Conservation (phyloP, 805 yeast genomes). For the Metschnikowia continentalis region DNA sequence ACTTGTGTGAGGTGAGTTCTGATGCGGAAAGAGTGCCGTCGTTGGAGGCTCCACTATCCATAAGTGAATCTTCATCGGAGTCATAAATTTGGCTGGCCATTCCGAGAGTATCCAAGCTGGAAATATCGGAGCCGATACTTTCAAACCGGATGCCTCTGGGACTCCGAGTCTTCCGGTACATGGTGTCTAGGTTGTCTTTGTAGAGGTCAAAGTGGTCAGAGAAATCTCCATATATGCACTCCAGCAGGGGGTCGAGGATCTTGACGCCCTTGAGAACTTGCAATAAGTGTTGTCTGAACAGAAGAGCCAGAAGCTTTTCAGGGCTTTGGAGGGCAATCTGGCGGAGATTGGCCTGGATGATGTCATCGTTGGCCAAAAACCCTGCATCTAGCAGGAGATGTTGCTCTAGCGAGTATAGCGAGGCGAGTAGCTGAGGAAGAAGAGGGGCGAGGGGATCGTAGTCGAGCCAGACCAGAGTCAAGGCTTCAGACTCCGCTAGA, state of each 20-base stretch:
- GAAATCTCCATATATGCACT: conserved; percentile 16
- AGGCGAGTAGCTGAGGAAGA: conserved; percentile 1
- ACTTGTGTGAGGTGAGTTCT: conserved; percentile 1
- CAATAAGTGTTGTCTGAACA: not conserved
- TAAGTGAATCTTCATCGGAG: conserved; percentile 19
- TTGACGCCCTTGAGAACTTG: conserved; percentile 17
- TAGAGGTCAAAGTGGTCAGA: conserved; percentile 9
- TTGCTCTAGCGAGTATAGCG: conserved; percentile 3
- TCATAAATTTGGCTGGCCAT: conserved; percentile 6
- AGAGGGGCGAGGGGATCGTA: not conserved
- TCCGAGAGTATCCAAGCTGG: conserved; percentile 7
- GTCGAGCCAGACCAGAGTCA: not conserved
- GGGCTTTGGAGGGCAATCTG: not conserved
- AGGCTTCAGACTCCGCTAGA: conserved; percentile 1
- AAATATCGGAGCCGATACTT: conserved; percentile 1
- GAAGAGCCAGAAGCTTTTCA: not conserved
- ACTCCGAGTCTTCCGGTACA: conserved; percentile 4
- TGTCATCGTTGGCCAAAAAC: conserved; percentile 4
- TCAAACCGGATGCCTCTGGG: not conserved
- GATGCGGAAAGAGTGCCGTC: not conserved
- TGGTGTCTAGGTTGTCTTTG: conserved; percentile 9
- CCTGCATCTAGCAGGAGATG: conserved; percentile 3
- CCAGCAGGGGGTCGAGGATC: conserved; percentile 14
- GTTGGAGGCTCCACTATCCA: conserved; percentile 14
- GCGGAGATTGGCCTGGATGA: conserved; percentile 4